These are phyloP conservation scores for Juglanconis sp. DNA, from an alignment of 2,329 filamentous ascomycete species.

Conservation along the genomic window DNA sequence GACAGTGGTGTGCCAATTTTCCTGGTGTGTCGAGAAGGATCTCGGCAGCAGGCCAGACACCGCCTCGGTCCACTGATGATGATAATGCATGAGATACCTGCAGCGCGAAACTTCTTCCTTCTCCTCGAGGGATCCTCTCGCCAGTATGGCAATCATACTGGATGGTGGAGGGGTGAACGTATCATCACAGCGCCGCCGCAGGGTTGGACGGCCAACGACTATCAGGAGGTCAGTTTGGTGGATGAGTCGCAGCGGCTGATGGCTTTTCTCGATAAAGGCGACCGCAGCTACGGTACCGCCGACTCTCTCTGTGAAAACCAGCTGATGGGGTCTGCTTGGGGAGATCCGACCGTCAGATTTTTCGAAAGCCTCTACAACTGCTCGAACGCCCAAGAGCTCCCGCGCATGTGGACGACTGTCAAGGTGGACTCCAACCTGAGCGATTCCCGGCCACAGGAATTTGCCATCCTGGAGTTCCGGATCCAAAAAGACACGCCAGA, in stretches of 20 bases:
- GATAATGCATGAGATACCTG: constrained; percentile 58
- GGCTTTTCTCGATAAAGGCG: constrained; percentile 60
- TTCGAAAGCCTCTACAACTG: constrained; percentile 38
- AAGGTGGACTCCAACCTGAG: constrained; percentile 5
- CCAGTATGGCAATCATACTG: constrained; percentile 52
- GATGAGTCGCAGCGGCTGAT: constrained; percentile 61
- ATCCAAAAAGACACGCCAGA: constrained; percentile 83
- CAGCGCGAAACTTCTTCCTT: constrained; percentile 54
- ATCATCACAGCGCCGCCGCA: constrained; percentile 40
- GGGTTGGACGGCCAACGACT: constrained; percentile 25
- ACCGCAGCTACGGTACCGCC: constrained; percentile 57
- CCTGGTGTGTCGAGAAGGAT: constrained; percentile 36
- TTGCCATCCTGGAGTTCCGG: constrained; percentile 22
- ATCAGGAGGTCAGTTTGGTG: constrained; percentile 26
- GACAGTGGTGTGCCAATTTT: constrained; percentile 47
- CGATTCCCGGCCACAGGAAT: constrained; percentile 9
- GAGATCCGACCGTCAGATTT: constrained; percentile 39
- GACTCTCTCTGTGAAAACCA: constrained; percentile 40
- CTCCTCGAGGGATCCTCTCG: constrained; percentile 35
- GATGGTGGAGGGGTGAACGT: constrained; percentile 60
- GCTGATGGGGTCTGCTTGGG: constrained; percentile 30
- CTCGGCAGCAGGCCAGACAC: constrained; percentile 28
- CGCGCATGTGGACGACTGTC: constrained; percentile 14
- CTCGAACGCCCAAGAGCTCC: constrained; percentile 17
- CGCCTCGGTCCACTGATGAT: constrained; percentile 54